Conservation (phyloP, 2,329 filamentous ascomycete species). For the Ceratocystis cubensis region DNA sequence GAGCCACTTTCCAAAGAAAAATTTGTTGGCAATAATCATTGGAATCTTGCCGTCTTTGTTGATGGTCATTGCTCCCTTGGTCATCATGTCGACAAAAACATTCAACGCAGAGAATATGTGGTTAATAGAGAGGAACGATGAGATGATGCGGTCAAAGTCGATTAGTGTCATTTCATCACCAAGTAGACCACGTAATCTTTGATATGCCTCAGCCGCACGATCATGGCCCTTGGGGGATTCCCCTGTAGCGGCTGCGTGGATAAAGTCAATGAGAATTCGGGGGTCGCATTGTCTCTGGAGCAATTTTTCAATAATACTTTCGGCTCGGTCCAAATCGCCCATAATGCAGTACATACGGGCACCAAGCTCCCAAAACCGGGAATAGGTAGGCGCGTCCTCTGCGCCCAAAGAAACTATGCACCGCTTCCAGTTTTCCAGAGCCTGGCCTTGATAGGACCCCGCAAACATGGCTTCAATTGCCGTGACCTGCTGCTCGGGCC, state of each 20-base stretch:
- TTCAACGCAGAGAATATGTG: slow-evolving; percentile 55
- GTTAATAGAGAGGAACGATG: slow-evolving; percentile 55
- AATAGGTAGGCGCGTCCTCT: slow-evolving; percentile 34
- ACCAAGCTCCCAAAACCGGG: slow-evolving; percentile 52
- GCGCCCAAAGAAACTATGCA: slow-evolving; percentile 40
- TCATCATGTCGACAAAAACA: slow-evolving; percentile 85
- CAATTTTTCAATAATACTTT: slow-evolving; percentile 43
- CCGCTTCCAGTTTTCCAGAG: slow-evolving; percentile 51
- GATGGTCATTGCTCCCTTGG: slow-evolving; percentile 42
- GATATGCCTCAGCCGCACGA: slow-evolving; percentile 56
- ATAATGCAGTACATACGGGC: slow-evolving; percentile 49
- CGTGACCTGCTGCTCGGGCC: slow-evolving; percentile 46
- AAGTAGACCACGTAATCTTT: slow-evolving; percentile 48
- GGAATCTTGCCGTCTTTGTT: slow-evolving; percentile 33
- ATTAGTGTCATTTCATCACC: slow-evolving; percentile 50
- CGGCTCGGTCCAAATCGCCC: slow-evolving; percentile 47
- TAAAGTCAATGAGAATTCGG: slow-evolving; percentile 53
- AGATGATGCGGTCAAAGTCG: slow-evolving; percentile 64
- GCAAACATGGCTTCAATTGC: slow-evolving; percentile 58
- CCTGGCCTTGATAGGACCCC: slow-evolving; percentile 46
- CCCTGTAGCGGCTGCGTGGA: slow-evolving; percentile 42
- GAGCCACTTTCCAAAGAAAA: slow-evolving; percentile 81
- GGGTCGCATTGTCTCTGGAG: slow-evolving; percentile 38
- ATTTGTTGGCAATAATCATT: slow-evolving; percentile 51
- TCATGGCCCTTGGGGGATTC: slow-evolving; percentile 31